Percentiles rank a stretch among this genome's conserved stretches.
Conservation (phyloP, 345 rosid genomes). For the Adansonia digitata region DNA sequence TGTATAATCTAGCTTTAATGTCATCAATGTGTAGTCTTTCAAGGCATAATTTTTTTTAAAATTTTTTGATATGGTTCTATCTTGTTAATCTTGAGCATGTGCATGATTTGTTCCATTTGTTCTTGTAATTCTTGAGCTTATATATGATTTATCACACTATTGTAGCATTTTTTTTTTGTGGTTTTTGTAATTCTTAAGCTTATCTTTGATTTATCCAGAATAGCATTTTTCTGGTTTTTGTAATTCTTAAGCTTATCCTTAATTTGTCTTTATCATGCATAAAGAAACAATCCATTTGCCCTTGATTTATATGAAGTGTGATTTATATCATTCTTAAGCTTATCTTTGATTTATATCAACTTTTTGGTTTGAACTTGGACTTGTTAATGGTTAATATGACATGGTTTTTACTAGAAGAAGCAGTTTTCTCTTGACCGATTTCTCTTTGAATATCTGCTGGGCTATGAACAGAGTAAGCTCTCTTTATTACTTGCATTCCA, state of each 20-base stretch:
- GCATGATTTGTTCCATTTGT: neutral
- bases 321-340: neutral
- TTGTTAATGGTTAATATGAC: constrained; percentile 6
- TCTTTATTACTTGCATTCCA: constrained; percentile 9
- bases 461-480: constrained; percentile 35
- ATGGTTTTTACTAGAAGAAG: constrained; percentile 6
- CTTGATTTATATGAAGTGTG: neutral
- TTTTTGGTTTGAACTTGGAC: neutral
- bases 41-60: neutral
- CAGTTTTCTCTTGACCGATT: constrained; percentile 30
- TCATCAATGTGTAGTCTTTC: neutral
- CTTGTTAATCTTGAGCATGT: neutral
- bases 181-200: neutral
- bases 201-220: neutral
- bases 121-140: neutral
- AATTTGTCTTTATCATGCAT: neutral
- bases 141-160: neutral
- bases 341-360: neutral
- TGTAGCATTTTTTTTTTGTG: neutral
- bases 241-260: neutral
- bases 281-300: neutral
- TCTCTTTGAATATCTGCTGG: neutral
- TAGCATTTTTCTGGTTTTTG: neutral
- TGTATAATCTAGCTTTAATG: neutral
- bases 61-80: neutral